Base-by-base conservation (phyloP, 2,329 filamentous ascomycete species). In the Fusarium nisikadoi region DNA sequence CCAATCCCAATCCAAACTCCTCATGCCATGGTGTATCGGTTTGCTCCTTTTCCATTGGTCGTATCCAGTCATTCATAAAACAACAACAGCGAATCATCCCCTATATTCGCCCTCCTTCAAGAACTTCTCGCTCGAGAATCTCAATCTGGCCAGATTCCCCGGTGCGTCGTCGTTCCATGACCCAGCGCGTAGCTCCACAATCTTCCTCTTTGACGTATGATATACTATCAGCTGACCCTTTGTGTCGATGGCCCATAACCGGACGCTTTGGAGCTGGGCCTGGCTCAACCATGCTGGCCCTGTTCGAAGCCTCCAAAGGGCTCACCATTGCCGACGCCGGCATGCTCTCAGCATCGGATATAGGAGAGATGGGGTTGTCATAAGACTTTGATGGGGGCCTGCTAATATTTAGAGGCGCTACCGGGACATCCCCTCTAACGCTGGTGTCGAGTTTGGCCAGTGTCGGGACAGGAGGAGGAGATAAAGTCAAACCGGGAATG, bases 171-270 rank as follows among this genome's bases (percentile, higher is more conserved):
- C 91, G 82, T 80, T 94, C 92, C 73, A 94, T 83, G 12, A 94
- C 88, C 92, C 92, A 94, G 49, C 90, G 83, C 61, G 85, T 87
- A 71, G 88, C 87, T 2, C 86, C 87, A 13, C 85, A 85, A 5
- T 88, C 84, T 49, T 90, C 89, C 76, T 92, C 90, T 67, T 91
- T 89, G 50, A 87, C 86, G 79, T 94, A 94, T 11, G 91, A 91
- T 38, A 94, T 89, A 70, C 90, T 92, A 72, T 93, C 92, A 4
- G 90, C 85, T 49, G 89, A 92, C 54, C 87, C 83, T 71, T 85
- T 86, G 71, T 87, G 83, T 19, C 84, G 81, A 70, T 89, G 87
- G n/a, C 85, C 84, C 45, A 76, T 79, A 13, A 71, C 67, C 2
- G 72, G 54, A 10, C 63, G 72, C 42, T 67, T 67, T 42, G 57